Conservation (phyloP, 768 basidiomycete species). For the Pisolithus orientalis region DNA sequence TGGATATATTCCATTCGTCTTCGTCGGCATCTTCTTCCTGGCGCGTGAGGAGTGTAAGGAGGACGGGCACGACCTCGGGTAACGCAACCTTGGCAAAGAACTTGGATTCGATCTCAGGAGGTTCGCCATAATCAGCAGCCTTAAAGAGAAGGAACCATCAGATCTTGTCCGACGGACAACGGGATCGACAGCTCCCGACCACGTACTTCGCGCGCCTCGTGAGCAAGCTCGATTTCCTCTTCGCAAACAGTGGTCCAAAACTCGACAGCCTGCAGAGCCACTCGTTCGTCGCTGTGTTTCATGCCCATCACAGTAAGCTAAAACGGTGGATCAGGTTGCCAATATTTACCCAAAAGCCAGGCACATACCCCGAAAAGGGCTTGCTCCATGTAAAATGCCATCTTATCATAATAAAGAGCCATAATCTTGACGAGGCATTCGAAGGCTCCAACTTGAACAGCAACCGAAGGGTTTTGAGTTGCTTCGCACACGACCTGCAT, state of each 20-base stretch:
- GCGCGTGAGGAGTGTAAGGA: constrained; percentile 79
- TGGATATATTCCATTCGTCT: constrained; percentile 97
- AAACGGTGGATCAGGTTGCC: constrained; percentile 11
- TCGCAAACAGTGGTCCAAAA: constrained; percentile 99
- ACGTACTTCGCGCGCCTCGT: constrained; percentile 85
- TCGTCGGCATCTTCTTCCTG: constrained; percentile 98
- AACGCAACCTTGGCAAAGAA: constrained; percentile 93
- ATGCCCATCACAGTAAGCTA: constrained; percentile 97
- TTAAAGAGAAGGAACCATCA: constrained; percentile 24
- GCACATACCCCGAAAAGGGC: constrained; percentile 88
- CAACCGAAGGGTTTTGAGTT: constrained; percentile 73
- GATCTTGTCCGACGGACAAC: neutral
- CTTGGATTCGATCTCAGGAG: constrained; percentile 78
- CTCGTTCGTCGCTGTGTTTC: constrained; percentile 87
- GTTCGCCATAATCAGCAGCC: constrained; percentile 88
- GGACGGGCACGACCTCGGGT: constrained; percentile 90
- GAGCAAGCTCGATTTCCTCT: constrained; percentile 87
- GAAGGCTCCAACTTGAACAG: constrained; percentile 93
- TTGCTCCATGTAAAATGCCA: constrained; percentile 99
- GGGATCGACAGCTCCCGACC: neutral
- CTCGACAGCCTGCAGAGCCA: constrained; percentile 94
- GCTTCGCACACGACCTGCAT: constrained; percentile 99
- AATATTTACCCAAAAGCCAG: constrained; percentile 2
- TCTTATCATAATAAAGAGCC: constrained; percentile 98
- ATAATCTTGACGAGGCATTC: constrained; percentile 95